Base-by-base conservation (phyloP, 225 moss, liverwort and hornwort species). In the Lunularia cruciata region DNA sequence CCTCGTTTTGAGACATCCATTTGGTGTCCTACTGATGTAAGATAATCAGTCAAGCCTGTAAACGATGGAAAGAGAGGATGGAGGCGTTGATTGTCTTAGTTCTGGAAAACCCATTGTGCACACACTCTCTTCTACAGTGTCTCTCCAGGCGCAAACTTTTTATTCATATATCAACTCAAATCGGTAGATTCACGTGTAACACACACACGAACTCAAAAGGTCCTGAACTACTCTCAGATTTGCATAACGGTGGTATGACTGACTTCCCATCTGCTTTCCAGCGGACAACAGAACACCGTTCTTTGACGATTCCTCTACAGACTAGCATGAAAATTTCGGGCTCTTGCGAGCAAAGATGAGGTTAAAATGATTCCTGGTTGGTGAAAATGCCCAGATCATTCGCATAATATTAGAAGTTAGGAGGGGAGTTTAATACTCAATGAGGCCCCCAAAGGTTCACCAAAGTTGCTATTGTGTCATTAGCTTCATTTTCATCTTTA, bases 401-500 rank as follows among this genome's bases (percentile, higher is more conserved):
- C n/a, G 37, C 18, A 8, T 20, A 7, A 20, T 19, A 39, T 20
- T 0, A 23, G 1, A 39, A 58, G 18, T 55, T 1, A 28, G 20
- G n/a, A 1, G n/a, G 5, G 49, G 20, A n/a, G n/a, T n/a, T n/a
- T n/a, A n/a, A n/a, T 3, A 15, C 2, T 63, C 43, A 43, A 0
- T 43, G 63, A 63, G 63, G 63, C 28, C 63, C 63, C 63, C 63
- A 63, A 10, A 42, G 45, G 45, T 63, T 63, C 43, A 63, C 63
- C 43, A 63, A 12, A 27, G 42, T 63, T 23, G 27, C 43, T 14
- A 63, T 45, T 0, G 63, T 63, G 37, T 42, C 43, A 30, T 63
- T 23, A 12, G 28, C 63, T 26, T 43, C 43, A 63, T 4, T 42
- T n/a, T 62, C 61, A 13, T 38, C 61, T 25, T 20, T 23, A 25